Evolutionary conservation across 805 yeast species (phyloP).

Genomic region (Wickerhamiella dianesei): DNA sequence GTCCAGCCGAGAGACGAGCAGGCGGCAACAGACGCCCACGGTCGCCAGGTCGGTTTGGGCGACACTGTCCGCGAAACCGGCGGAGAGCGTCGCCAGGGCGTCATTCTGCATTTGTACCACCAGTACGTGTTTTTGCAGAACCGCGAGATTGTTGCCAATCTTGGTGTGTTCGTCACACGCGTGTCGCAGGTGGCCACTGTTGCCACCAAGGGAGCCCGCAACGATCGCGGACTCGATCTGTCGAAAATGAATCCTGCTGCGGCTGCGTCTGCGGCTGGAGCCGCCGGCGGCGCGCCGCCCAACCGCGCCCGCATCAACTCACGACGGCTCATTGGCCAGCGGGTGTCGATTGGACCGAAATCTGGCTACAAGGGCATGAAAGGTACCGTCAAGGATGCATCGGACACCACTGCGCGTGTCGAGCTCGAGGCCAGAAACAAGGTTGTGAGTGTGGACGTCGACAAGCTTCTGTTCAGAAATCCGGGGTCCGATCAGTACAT

Average conservation of each 20-base stretch:
- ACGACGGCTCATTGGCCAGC: slow-evolving; percentile 50
- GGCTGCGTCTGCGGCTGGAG: slow-evolving; percentile 39
- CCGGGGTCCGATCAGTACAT: slow-evolving; percentile 44
- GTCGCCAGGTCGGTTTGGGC: slow-evolving; percentile 75
- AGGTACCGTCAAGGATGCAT: slow-evolving; percentile 88
- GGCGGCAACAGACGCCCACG: slow-evolving; percentile 74
- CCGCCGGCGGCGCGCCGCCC: slow-evolving; percentile 29
- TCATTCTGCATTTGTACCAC: slow-evolving; percentile 73
- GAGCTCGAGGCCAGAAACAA: slow-evolving; percentile 89
- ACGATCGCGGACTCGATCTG: slow-evolving; percentile 52
- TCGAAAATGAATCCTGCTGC: slow-evolving; percentile 70
- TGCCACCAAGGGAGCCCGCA: slow-evolving; percentile 65
- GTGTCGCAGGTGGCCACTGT: slow-evolving; percentile 67
- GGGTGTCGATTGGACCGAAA: slow-evolving; percentile 77
- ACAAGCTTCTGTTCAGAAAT: slow-evolving; percentile 59
- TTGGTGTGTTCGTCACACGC: slow-evolving; percentile 79
- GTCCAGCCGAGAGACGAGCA: slow-evolving; percentile 46
- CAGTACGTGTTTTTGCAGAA: slow-evolving; percentile 68
- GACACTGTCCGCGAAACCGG: slow-evolving; percentile 79
- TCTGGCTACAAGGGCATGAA: slow-evolving; percentile 84
- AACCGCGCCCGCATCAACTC: slow-evolving; percentile 13
- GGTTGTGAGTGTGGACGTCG: slow-evolving; percentile 70
- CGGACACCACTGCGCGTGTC: slow-evolving; percentile 80
- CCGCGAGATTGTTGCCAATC: slow-evolving; percentile 64
- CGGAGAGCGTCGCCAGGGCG: slow-evolving; percentile 83